Evolutionary conservation across 495 filamentous ascomycete genomes (phyloP).

Genomic region (Chaetomidium leptoderma): DNA sequence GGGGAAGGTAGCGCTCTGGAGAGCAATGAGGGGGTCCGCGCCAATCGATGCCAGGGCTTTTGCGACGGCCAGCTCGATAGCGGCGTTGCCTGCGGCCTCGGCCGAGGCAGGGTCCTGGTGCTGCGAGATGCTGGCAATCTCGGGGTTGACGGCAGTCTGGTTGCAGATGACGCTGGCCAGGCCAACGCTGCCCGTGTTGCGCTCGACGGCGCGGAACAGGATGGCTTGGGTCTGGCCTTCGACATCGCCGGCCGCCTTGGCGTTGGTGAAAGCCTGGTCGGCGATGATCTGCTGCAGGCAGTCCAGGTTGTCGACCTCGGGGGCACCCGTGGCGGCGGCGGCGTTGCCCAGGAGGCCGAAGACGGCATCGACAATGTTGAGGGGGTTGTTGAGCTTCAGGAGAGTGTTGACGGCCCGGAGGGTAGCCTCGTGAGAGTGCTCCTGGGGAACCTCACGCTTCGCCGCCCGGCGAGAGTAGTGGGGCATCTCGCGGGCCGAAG

Average conservation of each 20-base stretch:
- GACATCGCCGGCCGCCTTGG: conserved; percentile 57
- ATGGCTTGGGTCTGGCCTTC: conserved; percentile 54
- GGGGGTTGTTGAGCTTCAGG: conserved; percentile 58
- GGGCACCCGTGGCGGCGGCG: conserved; percentile 55
- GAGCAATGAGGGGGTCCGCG: conserved; percentile 53
- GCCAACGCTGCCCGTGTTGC: conserved; percentile 58
- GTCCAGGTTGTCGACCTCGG: conserved; percentile 54
- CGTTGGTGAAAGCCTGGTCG: conserved; percentile 68
- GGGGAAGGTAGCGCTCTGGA: conserved; percentile 54
- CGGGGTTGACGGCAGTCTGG: conserved; percentile 61
- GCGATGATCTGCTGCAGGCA: conserved; percentile 64
- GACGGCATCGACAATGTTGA: conserved; percentile 53
- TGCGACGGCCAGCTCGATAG: conserved; percentile 53
- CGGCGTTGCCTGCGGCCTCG: conserved; percentile 51
- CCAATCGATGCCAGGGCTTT: conserved; percentile 53
- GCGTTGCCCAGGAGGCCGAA: conserved; percentile 61
- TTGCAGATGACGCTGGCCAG: conserved; percentile 51
- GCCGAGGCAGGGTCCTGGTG: conserved; percentile 60
- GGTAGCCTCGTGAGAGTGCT: conserved; percentile 60
- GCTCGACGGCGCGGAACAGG: conserved; percentile 59
- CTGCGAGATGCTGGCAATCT: conserved; percentile 60
- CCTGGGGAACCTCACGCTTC: conserved; percentile 56
- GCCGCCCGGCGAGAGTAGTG: conserved; percentile 34
- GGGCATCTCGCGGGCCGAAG: conserved; percentile 30
- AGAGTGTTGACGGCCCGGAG: conserved; percentile 42